Conservation (phyloP, 2,329 filamentous ascomycete genomes). For the Elsinoe necatrix region DNA sequence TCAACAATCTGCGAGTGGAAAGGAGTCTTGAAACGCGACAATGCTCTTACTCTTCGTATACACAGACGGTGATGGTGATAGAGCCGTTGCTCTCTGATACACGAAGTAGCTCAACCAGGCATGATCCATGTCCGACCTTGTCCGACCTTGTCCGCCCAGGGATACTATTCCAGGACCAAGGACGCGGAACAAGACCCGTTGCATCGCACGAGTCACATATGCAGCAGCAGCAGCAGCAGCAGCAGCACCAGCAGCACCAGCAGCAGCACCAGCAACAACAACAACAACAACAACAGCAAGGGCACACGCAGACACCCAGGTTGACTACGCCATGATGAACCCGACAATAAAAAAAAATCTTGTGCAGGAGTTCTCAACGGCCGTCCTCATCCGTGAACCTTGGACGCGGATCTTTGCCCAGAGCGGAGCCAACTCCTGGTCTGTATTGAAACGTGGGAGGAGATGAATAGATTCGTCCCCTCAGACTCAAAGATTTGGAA, state of each 20-base stretch:
- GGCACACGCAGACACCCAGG: not conserved
- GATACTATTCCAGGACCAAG: slow-evolving; percentile 7
- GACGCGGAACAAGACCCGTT: not conserved
- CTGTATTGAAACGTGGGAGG: not conserved
- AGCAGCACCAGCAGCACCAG: too few relatives aligned
- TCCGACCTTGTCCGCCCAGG: not conserved
- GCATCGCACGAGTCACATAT: not conserved
- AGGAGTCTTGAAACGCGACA: not conserved
- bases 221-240: not conserved
- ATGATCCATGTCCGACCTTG: not conserved
- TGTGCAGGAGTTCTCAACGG: not conserved
- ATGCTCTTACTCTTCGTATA: not conserved
- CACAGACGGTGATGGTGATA: not conserved
- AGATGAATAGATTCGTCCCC: not conserved
- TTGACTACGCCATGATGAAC: not conserved
- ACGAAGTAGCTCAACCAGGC: not conserved
- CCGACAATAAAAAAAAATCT: not conserved
- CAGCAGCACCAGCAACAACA: too few relatives aligned
- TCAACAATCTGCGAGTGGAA: not conserved
- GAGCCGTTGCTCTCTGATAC: slow-evolving; percentile 3
- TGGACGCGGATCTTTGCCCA: not conserved
- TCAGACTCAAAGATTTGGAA: not conserved
- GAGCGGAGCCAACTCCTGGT: not conserved
- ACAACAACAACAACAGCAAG: too few relatives aligned
- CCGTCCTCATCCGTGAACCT: not conserved